A percentile compares a stretch with the other conserved stretches of the same genome.
phyloP scores from a whole-genome alignment of 2,329 filamentous ascomycete genomes.

The Aspergillus latus region DNA sequence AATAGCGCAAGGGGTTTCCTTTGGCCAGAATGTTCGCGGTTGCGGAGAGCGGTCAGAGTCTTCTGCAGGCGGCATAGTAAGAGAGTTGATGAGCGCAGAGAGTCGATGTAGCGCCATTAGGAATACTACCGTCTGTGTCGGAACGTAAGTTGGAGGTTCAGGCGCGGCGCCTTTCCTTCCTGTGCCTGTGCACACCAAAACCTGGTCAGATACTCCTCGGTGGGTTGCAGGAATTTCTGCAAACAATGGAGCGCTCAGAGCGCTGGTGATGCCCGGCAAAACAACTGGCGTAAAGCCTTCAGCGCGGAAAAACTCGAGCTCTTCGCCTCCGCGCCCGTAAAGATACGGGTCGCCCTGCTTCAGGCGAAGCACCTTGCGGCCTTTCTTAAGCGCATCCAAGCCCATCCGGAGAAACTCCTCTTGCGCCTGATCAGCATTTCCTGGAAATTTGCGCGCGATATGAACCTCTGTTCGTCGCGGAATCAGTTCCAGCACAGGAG shows the following conservation, averaged over 20 bases:
- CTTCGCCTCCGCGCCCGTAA: constrained; percentile 92
- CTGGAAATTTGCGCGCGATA: constrained; percentile 96
- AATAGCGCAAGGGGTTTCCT: constrained; percentile 81
- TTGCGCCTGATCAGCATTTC: constrained; percentile 91
- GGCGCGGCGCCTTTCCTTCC: constrained; percentile 84
- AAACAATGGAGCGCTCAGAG: constrained; percentile 82
- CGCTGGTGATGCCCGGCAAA: constrained; percentile 86
- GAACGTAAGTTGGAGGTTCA: constrained; percentile 74
- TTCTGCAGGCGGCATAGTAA: constrained; percentile 49
- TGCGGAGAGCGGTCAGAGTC: constrained; percentile 26
- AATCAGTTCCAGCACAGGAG: constrained; percentile 82
- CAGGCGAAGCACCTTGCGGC: constrained; percentile 79
- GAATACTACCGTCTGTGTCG: constrained; percentile 81
- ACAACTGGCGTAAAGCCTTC: constrained; percentile 71
- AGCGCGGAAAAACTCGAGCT: constrained; percentile 77
- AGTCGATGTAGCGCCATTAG: constrained; percentile 93
- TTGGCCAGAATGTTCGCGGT: constrained; percentile 60
- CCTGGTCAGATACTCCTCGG: constrained; percentile 84
- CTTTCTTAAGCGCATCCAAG: constrained; percentile 65
- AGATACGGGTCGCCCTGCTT: constrained; percentile 98
- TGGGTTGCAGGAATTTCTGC: constrained; percentile 86
- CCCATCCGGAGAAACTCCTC: constrained; percentile 82
- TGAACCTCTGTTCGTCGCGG: constrained; percentile 84
- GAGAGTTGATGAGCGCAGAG: constrained; percentile 66
- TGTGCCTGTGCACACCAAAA: constrained; percentile 94